Evolutionary conservation across 2,329 filamentous ascomycete genomes (phyloP).

Genomic region (Sclerotiophoma versabilis): DNA sequence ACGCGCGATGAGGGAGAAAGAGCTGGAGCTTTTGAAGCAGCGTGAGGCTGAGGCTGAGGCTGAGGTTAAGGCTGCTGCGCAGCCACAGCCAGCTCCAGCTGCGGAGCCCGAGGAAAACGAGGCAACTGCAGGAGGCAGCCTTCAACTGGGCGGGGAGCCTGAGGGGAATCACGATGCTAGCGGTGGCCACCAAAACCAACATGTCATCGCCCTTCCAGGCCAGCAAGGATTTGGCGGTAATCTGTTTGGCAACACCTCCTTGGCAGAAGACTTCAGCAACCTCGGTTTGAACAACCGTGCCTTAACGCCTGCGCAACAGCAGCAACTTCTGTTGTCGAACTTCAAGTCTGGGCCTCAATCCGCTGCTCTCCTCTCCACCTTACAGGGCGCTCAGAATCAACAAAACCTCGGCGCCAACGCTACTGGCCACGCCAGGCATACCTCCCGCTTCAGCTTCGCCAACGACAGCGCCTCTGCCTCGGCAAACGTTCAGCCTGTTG

Average conservation of each 20-base stretch:
- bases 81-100: conserved; percentile 21
- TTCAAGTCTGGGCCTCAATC: conserved; percentile 59
- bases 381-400: conserved; percentile 56
- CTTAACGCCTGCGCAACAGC: conserved; percentile 80
- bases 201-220: conserved; percentile 77
- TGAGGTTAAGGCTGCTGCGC: conserved; percentile 58
- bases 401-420: conserved; percentile 61
- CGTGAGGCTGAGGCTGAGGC: conserved; percentile 62
- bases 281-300: conserved; percentile 68
- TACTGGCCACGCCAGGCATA: conserved; percentile 78
- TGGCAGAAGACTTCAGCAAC: conserved; percentile 49
- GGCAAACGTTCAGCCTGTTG: conserved; percentile 75
- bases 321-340: conserved; percentile 69
- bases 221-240: conserved; percentile 64
- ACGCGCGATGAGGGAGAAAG: conserved; percentile 72
- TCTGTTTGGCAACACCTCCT: conserved; percentile 44
- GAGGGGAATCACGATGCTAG: conserved; percentile 73
- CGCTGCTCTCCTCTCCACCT: conserved; percentile 62
- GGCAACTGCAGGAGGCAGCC: conserved; percentile 71
- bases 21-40: conserved; percentile 61
- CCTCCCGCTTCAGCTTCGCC: conserved; percentile 86
- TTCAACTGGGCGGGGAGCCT: conserved; percentile 90
- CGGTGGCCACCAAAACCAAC: conserved; percentile 67
- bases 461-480: conserved; percentile 71
- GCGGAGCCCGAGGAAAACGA: conserved; percentile 74